These are phyloP conservation scores for Rhinocladiella mackenziei DNA, from an alignment of 2,329 filamentous ascomycete species.

Conservation along the genomic window DNA sequence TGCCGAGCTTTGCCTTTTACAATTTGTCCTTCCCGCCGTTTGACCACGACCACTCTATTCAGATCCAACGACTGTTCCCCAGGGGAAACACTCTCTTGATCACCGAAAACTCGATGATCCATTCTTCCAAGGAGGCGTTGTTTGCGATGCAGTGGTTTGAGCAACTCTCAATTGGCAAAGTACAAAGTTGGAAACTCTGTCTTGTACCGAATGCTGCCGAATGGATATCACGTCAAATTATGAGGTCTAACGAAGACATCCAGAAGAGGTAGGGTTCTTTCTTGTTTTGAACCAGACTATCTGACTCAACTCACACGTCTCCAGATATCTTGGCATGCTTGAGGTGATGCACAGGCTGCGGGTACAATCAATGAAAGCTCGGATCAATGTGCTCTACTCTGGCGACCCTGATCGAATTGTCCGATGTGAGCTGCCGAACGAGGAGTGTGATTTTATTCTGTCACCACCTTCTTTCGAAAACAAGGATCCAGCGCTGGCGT, in stretches of 20 bases:
- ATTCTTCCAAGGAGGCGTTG: conserved; percentile 6
- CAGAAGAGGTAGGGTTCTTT: conserved; percentile 2
- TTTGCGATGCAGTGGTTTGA: conserved; percentile 21
- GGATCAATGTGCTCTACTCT: neutral
- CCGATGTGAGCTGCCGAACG: neutral
- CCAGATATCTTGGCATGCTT: conserved; percentile 11
- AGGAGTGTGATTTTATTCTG: conserved; percentile 6
- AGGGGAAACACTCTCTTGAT: conserved; percentile 19
- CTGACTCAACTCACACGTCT: neutral
- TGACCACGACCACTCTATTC: neutral
- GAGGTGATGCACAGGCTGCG: conserved; percentile 5
- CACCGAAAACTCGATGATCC: conserved; percentile 15
- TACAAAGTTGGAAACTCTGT: conserved; percentile 10
- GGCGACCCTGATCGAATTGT: conserved; percentile 8
- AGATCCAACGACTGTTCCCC: conserved; percentile 16
- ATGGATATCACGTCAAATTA: conserved; percentile 10
- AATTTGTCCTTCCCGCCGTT: conserved; percentile 6
- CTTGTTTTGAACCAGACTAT: neutral
- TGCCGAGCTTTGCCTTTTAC: conserved; percentile 3
- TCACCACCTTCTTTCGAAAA: conserved; percentile 6
- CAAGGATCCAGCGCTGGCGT: neutral
- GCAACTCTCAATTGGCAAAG: conserved; percentile 2
- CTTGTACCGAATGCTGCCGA: conserved; percentile 13
- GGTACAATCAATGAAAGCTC: neutral
- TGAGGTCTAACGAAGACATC: neutral